Base-by-base conservation (phyloP, 108 stramenopile species). In the Aureococcus anophagefferens region DNA sequence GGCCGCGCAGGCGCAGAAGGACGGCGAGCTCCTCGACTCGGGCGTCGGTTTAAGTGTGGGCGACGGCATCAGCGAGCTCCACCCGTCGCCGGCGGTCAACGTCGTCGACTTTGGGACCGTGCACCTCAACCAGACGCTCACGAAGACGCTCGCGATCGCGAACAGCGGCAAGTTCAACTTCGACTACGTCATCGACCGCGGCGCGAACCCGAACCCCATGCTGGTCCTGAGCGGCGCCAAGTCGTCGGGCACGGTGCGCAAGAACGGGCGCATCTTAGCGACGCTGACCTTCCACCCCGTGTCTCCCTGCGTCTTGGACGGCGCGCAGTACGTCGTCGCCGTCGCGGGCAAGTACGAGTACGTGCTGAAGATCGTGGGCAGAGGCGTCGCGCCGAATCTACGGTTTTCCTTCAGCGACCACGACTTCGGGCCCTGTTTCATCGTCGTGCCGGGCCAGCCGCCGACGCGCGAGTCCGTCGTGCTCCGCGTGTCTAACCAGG, bases 141-240 rank as follows among this genome's bases (percentile, higher is more conserved):
- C 46, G 33, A 75, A 81, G 33, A 78, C 74, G 36, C 32, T 86
- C 33, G 73, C 66, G 17, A 63, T 86, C 33, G 44, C 64, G 63
- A 86, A 86, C 70, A 67, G 70, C 0, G 85, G 85, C n/a, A 86
- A 86, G 65, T 86, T 83, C 82, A 84, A 80, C 68, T 80, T 84
- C 70, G 85, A 86, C 66, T 86, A 80, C 63, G 14, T 75, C 30
- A 82, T 79, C 81, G 66, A 74, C 36, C 76, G 77, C 63, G 64
- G 69, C 45, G 72, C 46, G 37, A 72, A 69, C 62, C 51, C 51
- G 51, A 69, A 78, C 5, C 76, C 79, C 46, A 74, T 77, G 62
- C 64, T 85, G 21, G 64, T 66, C 25, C 64, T 84, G n/a, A 67
- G 66, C 15, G 81, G 81, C 30, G 79, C 75, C 29, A 77, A 78